A percentile compares a stretch with the other conserved stretches of the same genome.
These are phyloP conservation scores for Kodamaea hsintzibuensis DNA, from an alignment of 805 yeast species.

Conservation along the genomic window DNA sequence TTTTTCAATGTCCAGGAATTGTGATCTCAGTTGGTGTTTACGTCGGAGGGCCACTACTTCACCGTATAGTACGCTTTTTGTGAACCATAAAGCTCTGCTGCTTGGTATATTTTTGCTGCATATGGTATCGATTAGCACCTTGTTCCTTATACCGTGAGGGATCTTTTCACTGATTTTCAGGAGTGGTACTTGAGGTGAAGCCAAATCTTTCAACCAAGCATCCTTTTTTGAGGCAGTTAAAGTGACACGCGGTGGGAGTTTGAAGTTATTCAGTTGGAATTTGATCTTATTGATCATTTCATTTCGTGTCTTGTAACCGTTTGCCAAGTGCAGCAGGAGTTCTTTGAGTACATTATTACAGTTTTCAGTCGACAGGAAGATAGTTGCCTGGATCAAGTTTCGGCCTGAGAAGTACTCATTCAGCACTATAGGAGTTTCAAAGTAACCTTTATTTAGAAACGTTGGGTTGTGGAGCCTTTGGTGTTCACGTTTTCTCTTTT, in stretches of 20 bases:
- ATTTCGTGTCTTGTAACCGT: constrained; percentile 38
- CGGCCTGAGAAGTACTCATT: constrained; percentile 75
- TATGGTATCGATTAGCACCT: constrained; percentile 71
- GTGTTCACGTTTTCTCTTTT: constrained; percentile 45
- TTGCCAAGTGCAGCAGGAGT: constrained; percentile 38
- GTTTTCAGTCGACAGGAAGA: constrained; percentile 36
- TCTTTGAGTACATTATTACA: constrained; percentile 38
- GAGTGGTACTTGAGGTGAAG: constrained; percentile 65
- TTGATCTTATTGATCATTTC: constrained; percentile 42
- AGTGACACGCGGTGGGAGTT: constrained; percentile 87
- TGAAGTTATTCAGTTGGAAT: constrained; percentile 46
- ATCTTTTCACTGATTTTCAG: constrained; percentile 70
- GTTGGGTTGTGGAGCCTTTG: constrained; percentile 47
- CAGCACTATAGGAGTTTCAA: constrained; percentile 59
- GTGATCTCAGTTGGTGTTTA: constrained; percentile 26
- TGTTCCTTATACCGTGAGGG: constrained; percentile 87
- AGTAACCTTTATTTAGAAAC: constrained; percentile 68
- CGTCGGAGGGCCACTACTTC: constrained; percentile 32
- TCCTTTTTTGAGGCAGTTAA: constrained; percentile 84
- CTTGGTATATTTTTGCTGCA: constrained; percentile 68
- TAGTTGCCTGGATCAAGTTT: constrained; percentile 51
- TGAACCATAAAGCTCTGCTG: constrained; percentile 86
- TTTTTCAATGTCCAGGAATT: constrained; percentile 18
- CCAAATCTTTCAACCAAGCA: constrained; percentile 80
- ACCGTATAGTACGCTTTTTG: constrained; percentile 81